Percentiles rank a stretch among this genome's conserved stretches.
These are phyloP conservation scores for Globisporangium viniferum DNA, from an alignment of 352 stramenopile genomes.

Conservation along the genomic window DNA sequence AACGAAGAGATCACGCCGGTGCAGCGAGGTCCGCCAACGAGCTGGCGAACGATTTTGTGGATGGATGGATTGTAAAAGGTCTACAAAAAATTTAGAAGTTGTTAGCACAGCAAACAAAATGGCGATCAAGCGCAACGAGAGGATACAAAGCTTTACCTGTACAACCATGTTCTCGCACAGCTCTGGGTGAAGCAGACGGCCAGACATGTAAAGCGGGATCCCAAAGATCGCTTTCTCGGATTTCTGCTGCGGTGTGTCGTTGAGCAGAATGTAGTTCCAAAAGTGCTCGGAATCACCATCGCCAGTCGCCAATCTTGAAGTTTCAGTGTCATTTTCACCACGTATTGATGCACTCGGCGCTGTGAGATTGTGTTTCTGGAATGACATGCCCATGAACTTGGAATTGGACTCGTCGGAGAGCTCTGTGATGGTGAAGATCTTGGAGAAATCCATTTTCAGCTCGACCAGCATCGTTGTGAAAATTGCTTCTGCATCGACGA, in stretches of 20 bases:
- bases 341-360: not conserved
- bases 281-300: constrained; percentile 34
- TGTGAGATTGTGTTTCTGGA: constrained; percentile 41
- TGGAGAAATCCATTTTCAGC: constrained; percentile 83
- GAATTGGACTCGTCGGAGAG: constrained; percentile 81
- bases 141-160: constrained; percentile 29
- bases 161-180: constrained; percentile 86
- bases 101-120: not conserved
- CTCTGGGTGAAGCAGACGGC: constrained; percentile 72
- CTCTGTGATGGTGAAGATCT: constrained; percentile 85
- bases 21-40: constrained; percentile 72
- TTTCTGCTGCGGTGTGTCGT: constrained; percentile 55
- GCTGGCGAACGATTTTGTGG: constrained; percentile 79
- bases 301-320: not conserved
- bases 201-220: constrained; percentile 83
- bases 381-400: constrained; percentile 84
- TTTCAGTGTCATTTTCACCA: not conserved
- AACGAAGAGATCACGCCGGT: constrained; percentile 74
- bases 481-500: constrained; percentile 79
- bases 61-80: constrained; percentile 85
- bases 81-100: constrained; percentile 20
- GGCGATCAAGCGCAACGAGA: not conserved
- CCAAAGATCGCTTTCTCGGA: constrained; percentile 77
- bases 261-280: constrained; percentile 68
- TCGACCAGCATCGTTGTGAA: constrained; percentile 86